Evolutionary conservation across 2,329 filamentous ascomycete genomes (phyloP).

Genomic region (Zalaria obscura): DNA sequence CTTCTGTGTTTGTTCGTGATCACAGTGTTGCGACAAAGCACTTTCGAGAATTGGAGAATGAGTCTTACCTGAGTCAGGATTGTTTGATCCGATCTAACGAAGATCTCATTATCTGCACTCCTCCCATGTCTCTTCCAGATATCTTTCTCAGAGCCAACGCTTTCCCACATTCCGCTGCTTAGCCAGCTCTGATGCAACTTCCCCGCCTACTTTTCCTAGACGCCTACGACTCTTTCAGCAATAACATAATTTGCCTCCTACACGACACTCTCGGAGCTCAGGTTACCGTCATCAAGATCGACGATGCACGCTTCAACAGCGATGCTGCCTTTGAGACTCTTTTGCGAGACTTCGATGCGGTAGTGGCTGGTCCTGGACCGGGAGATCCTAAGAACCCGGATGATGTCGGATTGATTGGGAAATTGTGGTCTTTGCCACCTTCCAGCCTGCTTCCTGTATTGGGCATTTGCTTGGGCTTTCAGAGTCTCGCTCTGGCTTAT

Average conservation of each 20-base stretch:
- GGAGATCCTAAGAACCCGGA: conserved; percentile 56
- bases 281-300: conserved; percentile 56
- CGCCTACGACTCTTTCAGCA: conserved; percentile 92
- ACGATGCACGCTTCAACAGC: conserved; percentile 23
- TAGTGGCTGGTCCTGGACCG: conserved; percentile 83
- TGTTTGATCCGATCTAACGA: background rate
- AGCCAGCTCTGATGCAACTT: conserved; percentile 10
- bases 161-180: conserved; percentile 5
- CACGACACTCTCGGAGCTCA: conserved; percentile 52
- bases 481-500: conserved; percentile 58
- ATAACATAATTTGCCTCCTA: conserved; percentile 80
- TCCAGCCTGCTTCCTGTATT: conserved; percentile 57
- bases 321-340: conserved; percentile 26
- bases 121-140: background rate
- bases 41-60: conserved; percentile 2
- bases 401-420: conserved; percentile 73
- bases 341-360: conserved; percentile 56
- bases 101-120: background rate
- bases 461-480: conserved; percentile 81
- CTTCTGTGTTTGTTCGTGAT: too few relatives aligned
- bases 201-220: conserved; percentile 65
- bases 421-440: conserved; percentile 56
- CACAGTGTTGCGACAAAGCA: too few relatives aligned
- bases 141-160: conserved; percentile 3
- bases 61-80: background rate